Base-by-base conservation (phyloP, 148 eudicot genomes). In the Hydrangea macrophylla region DNA sequence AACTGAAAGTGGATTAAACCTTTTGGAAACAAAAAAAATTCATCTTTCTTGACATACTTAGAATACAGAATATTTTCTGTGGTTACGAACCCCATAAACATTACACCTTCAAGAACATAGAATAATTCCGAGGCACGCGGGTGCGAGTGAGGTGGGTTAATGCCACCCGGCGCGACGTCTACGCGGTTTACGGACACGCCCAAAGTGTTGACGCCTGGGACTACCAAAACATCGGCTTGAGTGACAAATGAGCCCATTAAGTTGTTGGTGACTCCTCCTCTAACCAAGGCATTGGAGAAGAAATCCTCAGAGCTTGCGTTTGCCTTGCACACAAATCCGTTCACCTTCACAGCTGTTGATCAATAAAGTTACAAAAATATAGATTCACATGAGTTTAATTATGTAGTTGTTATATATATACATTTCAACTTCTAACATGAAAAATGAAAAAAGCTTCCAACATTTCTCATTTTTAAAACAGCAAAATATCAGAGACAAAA, bases 61-160 rank as follows among this genome's bases (percentile, higher is more conserved):
- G 75, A 53, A 67, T 73, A 42, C 6, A 78, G 64, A 0, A 69
- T 78, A 33, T 73, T 69, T 25, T 74, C 78, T 4, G 81, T 78
- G 42, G 81, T 78, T n/a, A 78, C 64, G 73, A 78, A 78, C 1
- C 77, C 70, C 22, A 73, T 71, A n/a, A 64, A 77, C 35, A 78
- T 59, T 10, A 57, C 58, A 7, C 81, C 81, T 3, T 73, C 42
- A 8, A 78, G 77, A 18, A 78, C 77, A 27, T 73, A 78, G 1
- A 79, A 62, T 0, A 79, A 26, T 58, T 79, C 82, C 32, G 82
- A 71, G 76, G 79, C 82, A 7, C 82, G 82, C 27, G 82, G 82
- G 70, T 79, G 83, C 54, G 73, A 68, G 73, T 79, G 83, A 11
- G 83, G 83, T 10, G 83, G 83, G 76, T 75, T 79, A 6, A 71